Evolutionary conservation across 768 basidiomycete genomes (phyloP).

Genomic region (Lentinula guzmanii): DNA sequence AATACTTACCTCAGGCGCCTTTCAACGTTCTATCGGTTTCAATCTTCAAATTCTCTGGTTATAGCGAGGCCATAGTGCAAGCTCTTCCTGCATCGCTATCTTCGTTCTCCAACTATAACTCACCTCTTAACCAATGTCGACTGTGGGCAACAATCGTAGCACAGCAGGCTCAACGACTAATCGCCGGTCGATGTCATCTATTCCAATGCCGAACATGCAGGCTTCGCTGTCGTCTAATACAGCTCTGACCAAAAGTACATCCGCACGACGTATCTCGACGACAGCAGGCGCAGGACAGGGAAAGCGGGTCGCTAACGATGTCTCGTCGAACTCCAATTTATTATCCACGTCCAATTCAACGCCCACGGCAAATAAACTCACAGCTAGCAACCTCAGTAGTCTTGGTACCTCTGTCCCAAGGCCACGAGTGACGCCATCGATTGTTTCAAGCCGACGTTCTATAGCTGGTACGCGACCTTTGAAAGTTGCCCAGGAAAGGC

Average conservation of each 20-base stretch:
- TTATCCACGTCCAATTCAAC: constrained; percentile 1
- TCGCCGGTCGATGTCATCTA: constrained; percentile 2
- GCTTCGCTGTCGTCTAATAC: constrained; percentile 1
- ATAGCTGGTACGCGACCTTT: neutral
- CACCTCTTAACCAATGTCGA: neutral
- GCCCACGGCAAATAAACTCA: neutral
- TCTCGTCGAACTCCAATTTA: neutral
- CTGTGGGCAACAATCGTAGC: constrained; percentile 1
- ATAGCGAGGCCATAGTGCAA: neutral
- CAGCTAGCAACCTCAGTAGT: neutral
- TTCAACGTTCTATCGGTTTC: neutral
- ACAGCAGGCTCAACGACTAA: neutral
- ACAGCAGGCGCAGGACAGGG: neutral
- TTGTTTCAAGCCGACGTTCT: constrained; percentile 1
- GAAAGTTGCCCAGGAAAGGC: neutral
- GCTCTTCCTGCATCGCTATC: neutral
- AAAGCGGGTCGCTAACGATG: neutral
- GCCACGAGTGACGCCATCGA: neutral
- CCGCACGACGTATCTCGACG: neutral
- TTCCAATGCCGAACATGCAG: neutral
- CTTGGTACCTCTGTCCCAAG: neutral
- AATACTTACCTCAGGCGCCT: neutral
- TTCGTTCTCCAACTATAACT: neutral
- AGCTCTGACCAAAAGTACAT: neutral
- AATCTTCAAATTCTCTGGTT: neutral